phyloP scores from a whole-genome alignment of 2,329 filamentous ascomycete species.

The Aureobasidium uvarum region DNA sequence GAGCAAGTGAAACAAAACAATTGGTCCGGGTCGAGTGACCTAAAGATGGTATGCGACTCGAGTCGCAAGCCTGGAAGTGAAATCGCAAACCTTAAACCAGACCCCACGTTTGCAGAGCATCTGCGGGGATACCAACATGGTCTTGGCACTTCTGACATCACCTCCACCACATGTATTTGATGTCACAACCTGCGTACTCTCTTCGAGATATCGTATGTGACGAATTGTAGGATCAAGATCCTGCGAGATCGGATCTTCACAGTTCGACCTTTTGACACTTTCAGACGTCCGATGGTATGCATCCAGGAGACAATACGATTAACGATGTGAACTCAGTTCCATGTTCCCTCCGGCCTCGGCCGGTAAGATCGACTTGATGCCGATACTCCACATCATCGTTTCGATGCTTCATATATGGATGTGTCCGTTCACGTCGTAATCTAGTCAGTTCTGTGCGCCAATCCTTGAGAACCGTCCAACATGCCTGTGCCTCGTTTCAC shows the following conservation, averaged over 20 bases:
- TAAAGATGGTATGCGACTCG: constrained; percentile 7
- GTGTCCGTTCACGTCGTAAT: neutral
- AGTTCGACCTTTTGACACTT: neutral
- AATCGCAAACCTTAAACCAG: neutral
- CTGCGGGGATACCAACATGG: neutral
- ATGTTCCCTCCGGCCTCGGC: neutral
- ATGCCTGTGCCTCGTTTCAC: neutral
- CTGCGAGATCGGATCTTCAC: neutral
- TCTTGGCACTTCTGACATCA: constrained; percentile 25
- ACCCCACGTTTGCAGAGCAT: constrained; percentile 4
- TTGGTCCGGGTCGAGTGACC: neutral
- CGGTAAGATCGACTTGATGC: constrained; percentile 6
- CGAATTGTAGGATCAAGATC: neutral
- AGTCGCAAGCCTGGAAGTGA: constrained; percentile 3
- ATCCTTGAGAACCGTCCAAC: neutral
- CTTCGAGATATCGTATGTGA: neutral
- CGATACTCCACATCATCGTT: neutral
- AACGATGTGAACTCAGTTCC: neutral
- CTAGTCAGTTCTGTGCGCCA: neutral
- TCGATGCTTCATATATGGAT: neutral
- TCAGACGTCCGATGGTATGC: neutral
- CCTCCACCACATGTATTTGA: constrained; percentile 11
- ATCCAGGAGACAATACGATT: neutral
- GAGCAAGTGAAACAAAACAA: neutral
- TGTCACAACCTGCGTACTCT: neutral